Conservation (phyloP, 805 yeast species). For the Cyberlindnera meyerae region DNA sequence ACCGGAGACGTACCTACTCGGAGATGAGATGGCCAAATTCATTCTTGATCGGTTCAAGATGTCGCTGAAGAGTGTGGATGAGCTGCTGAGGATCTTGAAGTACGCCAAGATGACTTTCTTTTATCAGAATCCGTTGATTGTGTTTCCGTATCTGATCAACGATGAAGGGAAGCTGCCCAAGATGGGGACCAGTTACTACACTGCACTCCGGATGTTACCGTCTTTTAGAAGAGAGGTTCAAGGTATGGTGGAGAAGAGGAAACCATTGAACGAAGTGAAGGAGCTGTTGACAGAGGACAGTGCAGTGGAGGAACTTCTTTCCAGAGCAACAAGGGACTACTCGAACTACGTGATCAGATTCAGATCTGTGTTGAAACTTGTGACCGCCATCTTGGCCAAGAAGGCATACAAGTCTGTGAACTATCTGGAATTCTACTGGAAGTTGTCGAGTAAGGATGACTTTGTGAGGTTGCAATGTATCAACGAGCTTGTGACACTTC, state of each 20-base stretch:
- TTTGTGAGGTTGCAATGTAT: constrained; percentile 21
- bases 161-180: not conserved
- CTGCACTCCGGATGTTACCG: constrained; percentile 30
- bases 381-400: constrained; percentile 16
- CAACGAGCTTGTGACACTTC: constrained; percentile 19
- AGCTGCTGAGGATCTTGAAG: constrained; percentile 20
- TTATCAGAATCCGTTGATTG: constrained; percentile 20
- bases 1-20: constrained; percentile 15
- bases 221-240: constrained; percentile 28
- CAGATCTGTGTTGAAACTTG: constrained; percentile 16
- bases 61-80: constrained; percentile 23
- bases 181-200: constrained; percentile 13
- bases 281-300: constrained; percentile 20
- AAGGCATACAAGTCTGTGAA: constrained; percentile 15
- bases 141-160: constrained; percentile 9
- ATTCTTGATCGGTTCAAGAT: constrained; percentile 20
- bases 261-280: constrained; percentile 6
- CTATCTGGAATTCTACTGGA: constrained; percentile 20
- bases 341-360: constrained; percentile 14
- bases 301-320: constrained; percentile 11
- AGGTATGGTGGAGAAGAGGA: constrained; percentile 8
- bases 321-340: constrained; percentile 18
- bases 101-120: constrained; percentile 24
- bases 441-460: constrained; percentile 21
- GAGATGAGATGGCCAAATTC: constrained; percentile 17